Evolutionary conservation across 2,329 filamentous ascomycete genomes (phyloP).

Genomic region (Tolypocladium cylindrosporum): DNA sequence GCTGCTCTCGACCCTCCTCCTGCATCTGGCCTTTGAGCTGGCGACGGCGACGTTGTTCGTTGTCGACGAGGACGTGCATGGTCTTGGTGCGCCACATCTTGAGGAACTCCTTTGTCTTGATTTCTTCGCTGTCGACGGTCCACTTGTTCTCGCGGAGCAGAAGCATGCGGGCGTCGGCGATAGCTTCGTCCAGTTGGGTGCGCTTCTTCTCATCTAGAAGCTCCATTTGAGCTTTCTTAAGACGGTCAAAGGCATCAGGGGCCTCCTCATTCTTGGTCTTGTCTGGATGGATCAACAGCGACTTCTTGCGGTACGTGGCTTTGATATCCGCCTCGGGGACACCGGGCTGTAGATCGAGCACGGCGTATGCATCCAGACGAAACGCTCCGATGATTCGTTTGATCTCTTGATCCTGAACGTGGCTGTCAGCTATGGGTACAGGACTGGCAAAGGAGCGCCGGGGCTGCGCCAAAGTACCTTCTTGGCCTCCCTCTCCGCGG

Average conservation of each 20-base stretch:
- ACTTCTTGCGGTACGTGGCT: conserved; percentile 87
- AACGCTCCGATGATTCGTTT: conserved; percentile 90
- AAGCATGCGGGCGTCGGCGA: conserved; percentile 90
- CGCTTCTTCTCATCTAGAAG: conserved; percentile 93
- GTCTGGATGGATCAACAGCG: conserved; percentile 97
- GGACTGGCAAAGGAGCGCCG: not conserved
- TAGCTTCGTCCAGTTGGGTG: conserved; percentile 79
- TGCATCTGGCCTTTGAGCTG: conserved; percentile 93
- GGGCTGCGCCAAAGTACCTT: conserved; percentile 49
- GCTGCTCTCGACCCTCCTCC: conserved; percentile 86
- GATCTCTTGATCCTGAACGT: conserved; percentile 75
- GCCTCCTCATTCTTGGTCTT: conserved; percentile 88
- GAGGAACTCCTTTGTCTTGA: conserved; percentile 74
- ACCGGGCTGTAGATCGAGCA: conserved; percentile 90
- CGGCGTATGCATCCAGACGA: conserved; percentile 66
- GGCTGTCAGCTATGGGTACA: conserved; percentile 8
- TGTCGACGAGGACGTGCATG: conserved; percentile 81
- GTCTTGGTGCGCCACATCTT: conserved; percentile 85
- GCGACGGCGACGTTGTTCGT: conserved; percentile 72
- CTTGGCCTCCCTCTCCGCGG: conserved; percentile 73
- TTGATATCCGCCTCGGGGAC: conserved; percentile 97
- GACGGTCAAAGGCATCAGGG: conserved; percentile 89
- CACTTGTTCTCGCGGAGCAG: conserved; percentile 92
- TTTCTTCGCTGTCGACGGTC: conserved; percentile 78
- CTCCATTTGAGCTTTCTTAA: conserved; percentile 88